phyloP scores from a whole-genome alignment of 208 protist species.

The Leishmania martiniquensis region DNA sequence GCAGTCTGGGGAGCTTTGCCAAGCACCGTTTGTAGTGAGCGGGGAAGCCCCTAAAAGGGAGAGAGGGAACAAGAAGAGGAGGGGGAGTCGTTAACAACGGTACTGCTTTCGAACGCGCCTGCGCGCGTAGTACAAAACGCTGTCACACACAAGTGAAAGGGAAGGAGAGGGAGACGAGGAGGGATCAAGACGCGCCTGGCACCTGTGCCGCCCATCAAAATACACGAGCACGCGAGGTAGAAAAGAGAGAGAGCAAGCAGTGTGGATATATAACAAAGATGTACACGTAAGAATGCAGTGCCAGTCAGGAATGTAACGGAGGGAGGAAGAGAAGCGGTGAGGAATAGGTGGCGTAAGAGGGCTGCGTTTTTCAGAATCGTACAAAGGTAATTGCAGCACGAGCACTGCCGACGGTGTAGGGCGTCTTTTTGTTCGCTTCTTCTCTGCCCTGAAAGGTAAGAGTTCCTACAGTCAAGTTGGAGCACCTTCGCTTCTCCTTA shows the following conservation, averaged over 20 bases:
- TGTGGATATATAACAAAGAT: background rate
- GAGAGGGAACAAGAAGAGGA: background rate
- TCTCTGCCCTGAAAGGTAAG: too few species aligned
- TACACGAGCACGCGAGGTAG: background rate
- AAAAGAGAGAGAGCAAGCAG: background rate
- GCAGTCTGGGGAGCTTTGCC: too few species aligned
- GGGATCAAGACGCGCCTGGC: background rate
- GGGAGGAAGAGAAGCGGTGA: background rate
- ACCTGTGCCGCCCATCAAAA: background rate
- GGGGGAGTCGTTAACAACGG: background rate
- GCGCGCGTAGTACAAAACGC: background rate
- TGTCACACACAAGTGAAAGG: background rate
- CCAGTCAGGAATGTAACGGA: background rate
- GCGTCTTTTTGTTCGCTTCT: too few species aligned
- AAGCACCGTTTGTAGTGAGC: background rate
- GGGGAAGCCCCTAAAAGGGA: background rate
- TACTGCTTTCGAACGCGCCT: background rate
- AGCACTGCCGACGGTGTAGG: background rate
- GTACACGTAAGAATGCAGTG: background rate
- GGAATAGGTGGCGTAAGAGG: too few species aligned
- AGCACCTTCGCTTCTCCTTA: background rate
- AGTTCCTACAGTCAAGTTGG: too few species aligned
- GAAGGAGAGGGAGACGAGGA: background rate
- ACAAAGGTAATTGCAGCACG: background rate
- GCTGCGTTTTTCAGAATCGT: background rate